Percentiles rank a stretch among this genome's conserved stretches.
These are phyloP conservation scores for Aspergillus hiratsukae DNA, from an alignment of 2,329 filamentous ascomycete species.

Conservation along the genomic window DNA sequence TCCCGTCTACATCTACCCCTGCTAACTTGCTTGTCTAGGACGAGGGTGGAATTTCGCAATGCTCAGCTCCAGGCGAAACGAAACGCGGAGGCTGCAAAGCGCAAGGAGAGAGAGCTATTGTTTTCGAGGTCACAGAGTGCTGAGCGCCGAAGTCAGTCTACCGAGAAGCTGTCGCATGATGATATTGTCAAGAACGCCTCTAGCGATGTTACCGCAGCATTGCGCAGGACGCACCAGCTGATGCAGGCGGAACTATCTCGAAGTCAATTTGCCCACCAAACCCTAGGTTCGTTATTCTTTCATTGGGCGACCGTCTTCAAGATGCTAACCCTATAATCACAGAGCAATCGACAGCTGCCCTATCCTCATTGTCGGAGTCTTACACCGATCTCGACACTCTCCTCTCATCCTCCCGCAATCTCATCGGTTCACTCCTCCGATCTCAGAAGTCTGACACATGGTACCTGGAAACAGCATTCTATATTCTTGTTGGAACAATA, in stretches of 20 bases:
- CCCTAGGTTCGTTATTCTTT: constrained; percentile 49
- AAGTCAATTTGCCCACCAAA: constrained; percentile 85
- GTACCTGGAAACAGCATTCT: constrained; percentile 90
- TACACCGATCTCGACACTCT: constrained; percentile 77
- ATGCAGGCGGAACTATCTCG: constrained; percentile 80
- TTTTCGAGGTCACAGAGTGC: constrained; percentile 51
- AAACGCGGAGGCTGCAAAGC: constrained; percentile 67
- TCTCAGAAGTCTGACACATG: constrained; percentile 96
- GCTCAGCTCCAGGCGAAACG: constrained; percentile 76
- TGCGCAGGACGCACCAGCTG: constrained; percentile 79
- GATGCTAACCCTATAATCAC: constrained; percentile 6
- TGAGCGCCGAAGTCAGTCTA: constrained; percentile 25
- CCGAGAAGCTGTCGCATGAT: constrained; percentile 60
- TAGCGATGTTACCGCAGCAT: constrained; percentile 75
- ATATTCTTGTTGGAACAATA: constrained; percentile 71
- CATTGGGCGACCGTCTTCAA: neutral
- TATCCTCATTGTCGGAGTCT: constrained; percentile 73
- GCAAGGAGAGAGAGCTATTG: constrained; percentile 71
- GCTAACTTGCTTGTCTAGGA: constrained; percentile 32
- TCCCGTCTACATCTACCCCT: neutral
- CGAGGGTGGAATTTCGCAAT: constrained; percentile 67
- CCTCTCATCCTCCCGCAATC: constrained; percentile 66
- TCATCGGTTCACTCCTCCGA: constrained; percentile 73
- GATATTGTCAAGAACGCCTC: constrained; percentile 71
- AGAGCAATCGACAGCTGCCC: constrained; percentile 73